A percentile compares a stretch with the other conserved stretches of the same genome.
These are phyloP conservation scores for Salix udensis DNA, from an alignment of 345 rosid genomes.

Conservation along the genomic window DNA sequence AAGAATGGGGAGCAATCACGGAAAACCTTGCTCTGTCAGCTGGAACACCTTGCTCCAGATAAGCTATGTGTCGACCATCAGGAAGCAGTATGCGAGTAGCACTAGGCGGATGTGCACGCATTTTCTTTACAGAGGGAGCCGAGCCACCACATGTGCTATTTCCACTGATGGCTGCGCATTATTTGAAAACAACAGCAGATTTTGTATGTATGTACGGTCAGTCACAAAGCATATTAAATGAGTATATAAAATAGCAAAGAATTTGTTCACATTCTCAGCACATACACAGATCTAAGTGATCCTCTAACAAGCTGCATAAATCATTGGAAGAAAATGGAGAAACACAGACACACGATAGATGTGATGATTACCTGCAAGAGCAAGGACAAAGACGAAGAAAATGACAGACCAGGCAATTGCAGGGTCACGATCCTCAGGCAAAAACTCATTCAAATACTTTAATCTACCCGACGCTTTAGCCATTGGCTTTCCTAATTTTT, in stretches of 20 bases:
- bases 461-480: constrained; percentile 56
- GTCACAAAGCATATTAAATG: too few species aligned
- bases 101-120: constrained; percentile 59
- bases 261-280: background rate
- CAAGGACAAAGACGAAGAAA: constrained; percentile 58
- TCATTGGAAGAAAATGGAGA: too few species aligned
- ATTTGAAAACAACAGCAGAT: background rate
- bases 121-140: constrained; percentile 44
- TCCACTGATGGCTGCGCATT: constrained; percentile 59
- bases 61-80: constrained; percentile 82
- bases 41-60: constrained; percentile 64
- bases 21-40: constrained; percentile 69
- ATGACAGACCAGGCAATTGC: constrained; percentile 81
- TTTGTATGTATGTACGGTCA: too few species aligned
- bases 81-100: constrained; percentile 67
- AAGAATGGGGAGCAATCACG: constrained; percentile 63
- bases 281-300: background rate
- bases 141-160: constrained; percentile 31
- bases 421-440: constrained; percentile 98
- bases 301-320: too few species aligned
- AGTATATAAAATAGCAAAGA: background rate
- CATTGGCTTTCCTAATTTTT: constrained; percentile 64
- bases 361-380: constrained; percentile 63
- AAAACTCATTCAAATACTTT: constrained; percentile 71
- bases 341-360: too few species aligned